Conservation (phyloP, 257 asterid species). For the Cinchona pubescens region DNA sequence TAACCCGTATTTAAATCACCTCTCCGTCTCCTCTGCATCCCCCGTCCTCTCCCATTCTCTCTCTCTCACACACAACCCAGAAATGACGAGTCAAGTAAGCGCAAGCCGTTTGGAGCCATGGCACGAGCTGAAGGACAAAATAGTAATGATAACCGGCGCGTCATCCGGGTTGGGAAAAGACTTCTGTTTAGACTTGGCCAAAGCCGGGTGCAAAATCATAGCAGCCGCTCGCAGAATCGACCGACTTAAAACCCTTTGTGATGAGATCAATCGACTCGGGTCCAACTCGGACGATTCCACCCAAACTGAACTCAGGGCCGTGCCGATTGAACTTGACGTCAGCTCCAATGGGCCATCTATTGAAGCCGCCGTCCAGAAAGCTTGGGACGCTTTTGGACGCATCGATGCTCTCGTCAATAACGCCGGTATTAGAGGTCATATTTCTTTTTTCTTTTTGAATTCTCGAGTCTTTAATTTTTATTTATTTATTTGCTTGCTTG, state of each 20-base stretch:
- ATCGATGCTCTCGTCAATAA: constrained; percentile 63
- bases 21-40: no score
- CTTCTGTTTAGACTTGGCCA: constrained; percentile 43
- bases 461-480: not conserved
- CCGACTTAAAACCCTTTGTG: constrained; percentile 11
- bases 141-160: constrained; percentile 28
- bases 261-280: constrained; percentile 15
- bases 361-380: constrained; percentile 45
- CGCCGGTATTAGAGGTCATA: constrained; percentile 57
- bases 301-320: constrained; percentile 21
- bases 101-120: constrained; percentile 16
- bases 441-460: no score
- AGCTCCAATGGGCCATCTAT: constrained; percentile 29
- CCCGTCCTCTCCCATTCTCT: not conserved
- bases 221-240: constrained; percentile 18
- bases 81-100: not conserved
- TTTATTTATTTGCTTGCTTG: no score
- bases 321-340: constrained; percentile 57
- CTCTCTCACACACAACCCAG: not conserved
- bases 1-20: no score
- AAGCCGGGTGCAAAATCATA: constrained; percentile 45
- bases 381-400: constrained; percentile 62
- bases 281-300: not conserved
- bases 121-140: constrained; percentile 9
- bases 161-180: constrained; percentile 26